A percentile compares a stretch with the other conserved stretches of the same genome.
phyloP scores from a whole-genome alignment of 768 basidiomycete genomes.

The Leccinum broughii region DNA sequence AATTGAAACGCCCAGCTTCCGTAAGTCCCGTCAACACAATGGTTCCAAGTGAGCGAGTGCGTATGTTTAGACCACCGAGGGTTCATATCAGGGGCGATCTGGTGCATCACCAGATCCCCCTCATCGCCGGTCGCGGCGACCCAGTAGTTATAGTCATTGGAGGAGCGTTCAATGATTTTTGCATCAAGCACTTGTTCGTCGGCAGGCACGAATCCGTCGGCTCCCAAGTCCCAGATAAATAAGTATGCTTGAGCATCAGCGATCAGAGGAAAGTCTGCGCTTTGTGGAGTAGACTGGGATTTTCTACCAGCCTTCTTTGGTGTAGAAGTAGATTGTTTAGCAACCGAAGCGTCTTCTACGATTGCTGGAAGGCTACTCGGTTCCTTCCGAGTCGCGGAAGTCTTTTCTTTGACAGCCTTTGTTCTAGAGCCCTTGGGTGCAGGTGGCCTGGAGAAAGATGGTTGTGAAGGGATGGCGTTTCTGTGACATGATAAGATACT shows the following conservation, averaged over 20 bases:
- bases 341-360: constrained; percentile 3
- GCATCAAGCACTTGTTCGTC: constrained; percentile 59
- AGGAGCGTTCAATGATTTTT: constrained; percentile 49
- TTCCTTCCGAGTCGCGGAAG: constrained; percentile 7
- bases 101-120: constrained; percentile 58
- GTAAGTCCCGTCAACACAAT: constrained; percentile 54
- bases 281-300: constrained; percentile 19
- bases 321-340: constrained; percentile 15
- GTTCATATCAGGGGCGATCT: constrained; percentile 67
- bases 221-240: constrained; percentile 59
- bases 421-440: constrained; percentile 20
- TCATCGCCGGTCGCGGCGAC: constrained; percentile 53
- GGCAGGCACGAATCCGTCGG: constrained; percentile 44
- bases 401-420: constrained; percentile 20
- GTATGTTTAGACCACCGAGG: constrained; percentile 62
- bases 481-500: constrained; percentile 32
- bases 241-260: constrained; percentile 53
- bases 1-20: constrained; percentile 88
- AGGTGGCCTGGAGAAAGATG: constrained; percentile 22
- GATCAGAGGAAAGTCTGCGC: constrained; percentile 26
- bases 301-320: constrained; percentile 17
- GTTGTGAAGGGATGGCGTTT: neutral
- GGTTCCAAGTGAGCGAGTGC: constrained; percentile 87
- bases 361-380: constrained; percentile 5
- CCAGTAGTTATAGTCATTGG: constrained; percentile 55